Base-by-base conservation (phyloP, 192 early-diverging fungal species). In the Coemansia reversa region DNA sequence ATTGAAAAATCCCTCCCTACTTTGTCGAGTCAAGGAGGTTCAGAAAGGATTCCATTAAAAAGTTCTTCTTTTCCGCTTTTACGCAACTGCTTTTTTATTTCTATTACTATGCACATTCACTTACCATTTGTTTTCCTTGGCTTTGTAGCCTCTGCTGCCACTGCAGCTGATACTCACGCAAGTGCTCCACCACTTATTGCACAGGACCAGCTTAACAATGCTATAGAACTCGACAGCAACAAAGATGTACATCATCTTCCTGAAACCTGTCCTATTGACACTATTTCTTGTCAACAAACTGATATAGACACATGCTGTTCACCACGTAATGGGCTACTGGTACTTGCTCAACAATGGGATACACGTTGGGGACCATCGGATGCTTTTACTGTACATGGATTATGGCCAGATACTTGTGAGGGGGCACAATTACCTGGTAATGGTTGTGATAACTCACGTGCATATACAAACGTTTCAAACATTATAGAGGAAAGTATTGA, bases 351-450 rank as follows among this genome's bases (percentile, higher is more conserved):
- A 72, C 84, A 88, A 70, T 90, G 87, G 87, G 84, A 86, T 62
- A 49, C 72, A 2, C 82, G 85, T 49, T 84, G 77, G 29, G 87
- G 86, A 16, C 86, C 86, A 14, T 18, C 63, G 12, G 70, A 89
- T 45, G 71, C 79, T 27, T 92, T 87, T 51, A 90, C 91, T 7
- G 70, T 92, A 19, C 91, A 92, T 63, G 91, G 91, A n/a, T 74
- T 91, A 51, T 91, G 91, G 91, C 88, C 91, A 16, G 89, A 91
- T 71, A 86, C 83, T 3, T 87, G 86, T 58, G 59, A 80, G 23
- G 86, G 86, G 55, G 69, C 72, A 49, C 77, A 72, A 51, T 59
- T 77, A 30, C 80, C 75, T 0, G 45, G 29, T 23, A 56, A 25
- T 24, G 89, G 89, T n/a, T 92, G 91, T 60, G 91, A 93, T 82